phyloP scores from a whole-genome alignment of 1,139 yeast species.

The Diutina siamensis region DNA sequence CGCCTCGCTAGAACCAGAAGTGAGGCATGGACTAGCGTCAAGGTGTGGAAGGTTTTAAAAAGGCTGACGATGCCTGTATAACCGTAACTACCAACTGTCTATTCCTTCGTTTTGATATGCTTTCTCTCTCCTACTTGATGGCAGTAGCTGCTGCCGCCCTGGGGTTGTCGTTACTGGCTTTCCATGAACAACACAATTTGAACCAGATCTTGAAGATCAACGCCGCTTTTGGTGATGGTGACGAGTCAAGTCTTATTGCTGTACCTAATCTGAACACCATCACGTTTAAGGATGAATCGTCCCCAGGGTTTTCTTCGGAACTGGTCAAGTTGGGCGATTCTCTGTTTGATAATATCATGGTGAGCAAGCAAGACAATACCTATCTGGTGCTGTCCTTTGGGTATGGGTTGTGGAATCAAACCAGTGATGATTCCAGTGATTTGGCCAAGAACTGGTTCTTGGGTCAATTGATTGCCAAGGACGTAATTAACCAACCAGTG shows the following conservation, averaged over 20 bases:
- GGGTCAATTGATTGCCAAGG: not conserved
- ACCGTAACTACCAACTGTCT: not conserved
- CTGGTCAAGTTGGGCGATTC: not conserved
- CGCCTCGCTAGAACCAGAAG: not conserved
- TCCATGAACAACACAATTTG: not conserved
- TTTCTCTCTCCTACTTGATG: not conserved
- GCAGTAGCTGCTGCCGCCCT: not conserved
- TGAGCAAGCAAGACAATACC: not conserved
- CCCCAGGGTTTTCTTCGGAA: not conserved
- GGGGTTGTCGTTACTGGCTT: not conserved
- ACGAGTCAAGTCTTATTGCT: not conserved
- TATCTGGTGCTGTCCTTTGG: constrained; percentile 2
- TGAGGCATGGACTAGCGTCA: too few species aligned
- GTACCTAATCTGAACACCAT: not conserved
- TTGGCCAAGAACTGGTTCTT: constrained; percentile 1
- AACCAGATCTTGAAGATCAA: constrained; percentile 1
- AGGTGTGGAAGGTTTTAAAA: too few species aligned
- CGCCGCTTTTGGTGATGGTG: not conserved
- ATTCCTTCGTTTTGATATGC: not conserved
- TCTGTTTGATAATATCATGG: not conserved
- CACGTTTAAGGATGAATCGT: not conserved
- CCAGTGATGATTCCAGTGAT: not conserved
- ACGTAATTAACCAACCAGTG: not conserved
- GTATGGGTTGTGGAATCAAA: constrained; percentile 2
- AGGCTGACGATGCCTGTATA: too few species aligned